Conservation (phyloP, 148 eudicot species). For the Hydrangea macrophylla region DNA sequence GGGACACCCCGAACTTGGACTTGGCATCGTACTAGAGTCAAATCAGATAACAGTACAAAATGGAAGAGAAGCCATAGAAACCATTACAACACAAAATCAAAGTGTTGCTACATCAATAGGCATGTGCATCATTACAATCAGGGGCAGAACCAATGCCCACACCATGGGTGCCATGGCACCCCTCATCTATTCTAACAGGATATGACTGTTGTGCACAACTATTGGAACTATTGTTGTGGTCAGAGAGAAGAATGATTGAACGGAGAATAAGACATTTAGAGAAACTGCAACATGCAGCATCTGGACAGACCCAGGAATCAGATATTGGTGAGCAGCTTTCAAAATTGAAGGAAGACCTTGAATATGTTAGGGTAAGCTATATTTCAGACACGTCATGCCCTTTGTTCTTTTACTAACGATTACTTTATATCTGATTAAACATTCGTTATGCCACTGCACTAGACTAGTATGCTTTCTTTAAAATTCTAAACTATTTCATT, state of each 20-base stretch:
- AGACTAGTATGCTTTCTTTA: neutral
- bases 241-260: slow-evolving; percentile 93
- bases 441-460: no score
- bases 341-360: slow-evolving; percentile 86
- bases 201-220: slow-evolving; percentile 4
- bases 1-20: neutral
- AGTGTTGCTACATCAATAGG: neutral
- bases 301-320: slow-evolving; percentile 64
- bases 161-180: no score
- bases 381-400: neutral
- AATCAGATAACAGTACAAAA: neutral
- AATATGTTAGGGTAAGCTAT: slow-evolving; percentile 83
- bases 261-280: slow-evolving; percentile 82
- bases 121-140: no score
- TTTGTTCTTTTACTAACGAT: neutral
- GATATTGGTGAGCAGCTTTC: slow-evolving; percentile 59
- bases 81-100: neutral
- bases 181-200: neutral
- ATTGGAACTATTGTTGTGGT: slow-evolving; percentile 5
- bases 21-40: neutral
- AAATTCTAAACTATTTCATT: neutral
- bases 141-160: no score
- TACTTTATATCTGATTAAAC: neutral
- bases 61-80: neutral
- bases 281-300: slow-evolving; percentile 69